These are phyloP conservation scores for Schizosaccharomyces versatilis DNA, from an alignment of 1,139 yeast species.

Conservation along the genomic window DNA sequence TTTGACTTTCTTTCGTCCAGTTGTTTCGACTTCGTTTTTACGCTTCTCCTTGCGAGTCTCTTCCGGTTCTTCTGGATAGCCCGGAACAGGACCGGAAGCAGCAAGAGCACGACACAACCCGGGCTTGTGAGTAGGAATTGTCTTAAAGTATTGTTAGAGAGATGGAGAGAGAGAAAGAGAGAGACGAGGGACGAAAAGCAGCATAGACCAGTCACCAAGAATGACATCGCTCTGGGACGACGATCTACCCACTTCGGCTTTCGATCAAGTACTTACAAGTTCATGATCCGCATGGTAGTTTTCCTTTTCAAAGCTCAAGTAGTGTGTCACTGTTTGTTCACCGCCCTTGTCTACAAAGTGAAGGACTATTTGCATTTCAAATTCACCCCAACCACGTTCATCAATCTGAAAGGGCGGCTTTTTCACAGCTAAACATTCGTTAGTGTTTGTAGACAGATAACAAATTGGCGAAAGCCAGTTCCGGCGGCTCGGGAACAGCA, in stretches of 20 bases:
- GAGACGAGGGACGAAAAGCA: neutral
- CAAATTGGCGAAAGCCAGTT: neutral
- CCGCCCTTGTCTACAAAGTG: slow-evolving; percentile 72
- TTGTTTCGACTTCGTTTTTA: slow-evolving; percentile 20
- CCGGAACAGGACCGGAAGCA: slow-evolving; percentile 66
- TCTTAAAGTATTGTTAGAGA: neutral
- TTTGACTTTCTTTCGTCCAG: slow-evolving; percentile 31
- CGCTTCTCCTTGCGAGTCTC: slow-evolving; percentile 20
- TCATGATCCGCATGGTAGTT: slow-evolving; percentile 54
- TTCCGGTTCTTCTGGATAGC: slow-evolving; percentile 16
- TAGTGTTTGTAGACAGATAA: neutral
- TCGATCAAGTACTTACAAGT: neutral
- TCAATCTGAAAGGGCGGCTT: slow-evolving; percentile 73
- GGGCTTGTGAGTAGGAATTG: slow-evolving; percentile 21
- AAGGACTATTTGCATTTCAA: slow-evolving; percentile 62
- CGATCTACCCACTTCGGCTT: neutral
- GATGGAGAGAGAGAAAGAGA: neutral
- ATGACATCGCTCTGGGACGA: no score
- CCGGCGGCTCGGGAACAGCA: neutral
- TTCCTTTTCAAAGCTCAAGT: slow-evolving; percentile 63
- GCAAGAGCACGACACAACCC: slow-evolving; percentile 46
- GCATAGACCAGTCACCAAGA: no score
- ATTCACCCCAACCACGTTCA: slow-evolving; percentile 98
- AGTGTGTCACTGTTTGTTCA: slow-evolving; percentile 68
- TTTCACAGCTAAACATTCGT: slow-evolving; percentile 28